Percentiles rank a stretch among this genome's conserved stretches.
phyloP scores from a whole-genome alignment of 2,329 filamentous ascomycete species.

The Aspergillus clavatus region DNA sequence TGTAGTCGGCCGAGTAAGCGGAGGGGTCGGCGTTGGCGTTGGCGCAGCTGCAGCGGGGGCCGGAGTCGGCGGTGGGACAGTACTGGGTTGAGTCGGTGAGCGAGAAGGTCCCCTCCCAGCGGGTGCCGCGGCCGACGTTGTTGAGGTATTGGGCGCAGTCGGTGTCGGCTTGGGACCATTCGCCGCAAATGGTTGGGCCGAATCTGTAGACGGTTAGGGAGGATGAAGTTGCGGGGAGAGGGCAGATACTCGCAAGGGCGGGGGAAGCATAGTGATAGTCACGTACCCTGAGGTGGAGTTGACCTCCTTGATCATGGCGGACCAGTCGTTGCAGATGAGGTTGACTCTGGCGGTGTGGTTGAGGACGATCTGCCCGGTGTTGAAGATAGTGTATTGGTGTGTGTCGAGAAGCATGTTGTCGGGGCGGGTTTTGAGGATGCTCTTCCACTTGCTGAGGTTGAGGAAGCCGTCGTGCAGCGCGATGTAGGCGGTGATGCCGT shows the following conservation, averaged over 20 bases:
- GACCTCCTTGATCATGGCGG: constrained; percentile 66
- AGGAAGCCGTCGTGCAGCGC: constrained; percentile 95
- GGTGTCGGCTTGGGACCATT: constrained; percentile 97
- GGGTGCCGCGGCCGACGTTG: constrained; percentile 79
- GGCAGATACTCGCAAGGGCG: too few relatives aligned
- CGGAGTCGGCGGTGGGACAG: constrained; percentile 61
- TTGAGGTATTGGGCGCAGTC: constrained; percentile 86
- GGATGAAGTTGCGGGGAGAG: too few relatives aligned
- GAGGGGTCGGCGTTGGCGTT: constrained; percentile 68
- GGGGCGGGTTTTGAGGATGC: constrained; percentile 65
- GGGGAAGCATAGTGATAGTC: not conserved
- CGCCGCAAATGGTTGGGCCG: constrained; percentile 88
- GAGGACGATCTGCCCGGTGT: constrained; percentile 75
- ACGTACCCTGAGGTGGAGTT: constrained; percentile 66
- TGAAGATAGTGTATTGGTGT: constrained; percentile 98
- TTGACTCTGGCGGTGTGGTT: constrained; percentile 78
- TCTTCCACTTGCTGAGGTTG: constrained; percentile 86
- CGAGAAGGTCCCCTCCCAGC: constrained; percentile 80
- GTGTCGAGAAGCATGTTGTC: constrained; percentile 80
- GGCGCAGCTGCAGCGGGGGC: constrained; percentile 65
- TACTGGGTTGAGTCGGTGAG: constrained; percentile 65
- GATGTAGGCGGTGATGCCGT: constrained; percentile 67
- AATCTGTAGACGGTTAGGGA: constrained; percentile 47
- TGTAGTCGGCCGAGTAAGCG: constrained; percentile 68
- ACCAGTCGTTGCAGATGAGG: constrained; percentile 86